Evolutionary conservation across 169 alveolate species (phyloP), one percentile per base, ranked within the genome.

Genomic region (Plasmodium adleri): DNA sequence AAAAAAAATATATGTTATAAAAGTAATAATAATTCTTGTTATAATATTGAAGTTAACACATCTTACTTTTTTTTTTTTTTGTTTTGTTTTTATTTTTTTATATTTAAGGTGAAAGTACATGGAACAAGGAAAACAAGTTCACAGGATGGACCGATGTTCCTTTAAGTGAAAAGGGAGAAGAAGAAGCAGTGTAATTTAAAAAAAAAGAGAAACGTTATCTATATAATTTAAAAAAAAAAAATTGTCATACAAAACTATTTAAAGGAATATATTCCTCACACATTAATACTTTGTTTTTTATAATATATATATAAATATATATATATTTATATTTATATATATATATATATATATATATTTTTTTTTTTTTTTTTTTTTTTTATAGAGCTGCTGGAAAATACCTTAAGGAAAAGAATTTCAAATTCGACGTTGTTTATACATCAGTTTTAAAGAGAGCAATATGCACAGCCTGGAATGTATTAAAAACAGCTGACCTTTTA

Each of bases 91-190:
- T 8, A 3, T 22, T 12, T 50, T 50, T 15, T 49, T n/a, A 50
- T 52, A 52, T 70, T 60, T 74, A 39, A 94, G 99, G 99, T 73
- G 99, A 98, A 88, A 94, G 98, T 45, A 78, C 95, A 43, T 98
- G 99, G 99, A 98, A 98, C 94, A 94, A 95, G 85, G 99, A 97
- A 67, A 98, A 98, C 93, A 93, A 98, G 73, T 98, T 98, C 93
- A 97, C 99, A 1, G 99, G 99, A 12, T 98, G 99, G 99, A 97
- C 98, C 26, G 99, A 98, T 93, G 99, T 97, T 12, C 96, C 96
- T 45, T 95, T 98, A 72, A 94, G 99, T 43, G 97, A 96, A 73
- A 94, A 92, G 56, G 99, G 99, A 60, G 90, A 96, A 62, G 88
- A 95, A 74, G 99, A 98, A 93, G 99, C 99, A 15, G 90, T 92